Percentiles rank a stretch among this genome's conserved stretches.
These are phyloP conservation scores for Eutrema heterophyllum DNA, from an alignment of 345 rosid species.

Conservation along the genomic window DNA sequence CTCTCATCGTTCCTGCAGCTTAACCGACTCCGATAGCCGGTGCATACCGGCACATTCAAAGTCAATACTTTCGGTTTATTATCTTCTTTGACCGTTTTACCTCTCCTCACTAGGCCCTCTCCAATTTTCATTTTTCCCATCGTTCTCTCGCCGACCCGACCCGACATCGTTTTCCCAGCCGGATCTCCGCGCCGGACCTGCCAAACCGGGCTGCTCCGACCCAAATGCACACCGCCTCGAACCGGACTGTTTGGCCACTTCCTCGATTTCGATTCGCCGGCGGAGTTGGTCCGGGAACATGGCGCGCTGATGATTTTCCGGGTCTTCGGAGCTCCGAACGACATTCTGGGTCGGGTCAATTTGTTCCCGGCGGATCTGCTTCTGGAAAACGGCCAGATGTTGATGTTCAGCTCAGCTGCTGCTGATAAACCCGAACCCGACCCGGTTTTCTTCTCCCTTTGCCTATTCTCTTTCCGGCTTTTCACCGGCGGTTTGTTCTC, in stretches of 20 bases:
- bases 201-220: conserved; percentile 84
- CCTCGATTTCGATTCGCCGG: conserved; percentile 44
- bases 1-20: conserved; percentile 47
- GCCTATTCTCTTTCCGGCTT: conserved; percentile 21
- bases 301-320: conserved; percentile 75
- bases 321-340: conserved; percentile 29
- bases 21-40: conserved; percentile 48
- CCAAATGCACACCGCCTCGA: conserved; percentile 58
- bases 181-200: conserved; percentile 48
- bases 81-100: conserved; percentile 19
- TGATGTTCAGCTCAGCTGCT: conserved; percentile 57
- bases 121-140: conserved; percentile 17
- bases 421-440: neutral
- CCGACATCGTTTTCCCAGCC: neutral
- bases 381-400: conserved; percentile 81
- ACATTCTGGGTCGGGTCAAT: conserved; percentile 44
- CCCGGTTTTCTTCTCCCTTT: conserved; percentile 10
- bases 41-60: conserved; percentile 54
- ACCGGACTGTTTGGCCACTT: conserved; percentile 68
- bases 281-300: conserved; percentile 76
- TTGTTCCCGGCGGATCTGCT: conserved; percentile 73
- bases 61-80: conserved; percentile 38
- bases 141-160: conserved; percentile 26
- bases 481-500: conserved; percentile 26
- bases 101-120: conserved; percentile 12